Conservation (phyloP, 495 filamentous ascomycete genomes). For the Clohesyomyces aquaticus region DNA sequence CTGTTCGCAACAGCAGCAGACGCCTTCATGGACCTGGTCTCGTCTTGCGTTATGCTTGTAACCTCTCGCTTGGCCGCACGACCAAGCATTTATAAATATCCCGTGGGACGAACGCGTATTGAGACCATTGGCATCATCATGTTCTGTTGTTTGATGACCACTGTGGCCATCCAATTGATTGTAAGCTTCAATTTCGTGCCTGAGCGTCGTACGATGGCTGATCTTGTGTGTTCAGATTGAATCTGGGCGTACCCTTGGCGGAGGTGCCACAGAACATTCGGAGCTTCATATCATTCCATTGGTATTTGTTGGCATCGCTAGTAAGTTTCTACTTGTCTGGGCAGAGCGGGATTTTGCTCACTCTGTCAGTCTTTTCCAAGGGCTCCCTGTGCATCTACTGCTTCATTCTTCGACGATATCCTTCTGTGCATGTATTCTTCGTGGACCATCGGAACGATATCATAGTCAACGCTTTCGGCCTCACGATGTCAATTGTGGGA, state of each 20-base stretch:
- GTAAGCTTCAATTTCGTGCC: slow-evolving; percentile 18
- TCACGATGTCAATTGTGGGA: slow-evolving; percentile 59
- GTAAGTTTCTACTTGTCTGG: slow-evolving; percentile 41
- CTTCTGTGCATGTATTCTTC: slow-evolving; percentile 59
- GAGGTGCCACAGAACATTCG: slow-evolving; percentile 47
- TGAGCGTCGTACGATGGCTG: slow-evolving; percentile 9
- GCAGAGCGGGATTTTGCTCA: slow-evolving; percentile 9
- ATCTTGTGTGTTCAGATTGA: slow-evolving; percentile 48
- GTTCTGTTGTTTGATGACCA: slow-evolving; percentile 63
- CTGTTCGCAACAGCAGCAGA: slow-evolving; percentile 63
- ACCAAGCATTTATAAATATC: slow-evolving; percentile 61
- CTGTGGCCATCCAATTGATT: slow-evolving; percentile 59
- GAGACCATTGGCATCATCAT: slow-evolving; percentile 63
- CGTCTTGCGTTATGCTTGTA: slow-evolving; percentile 59
- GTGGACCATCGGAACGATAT: slow-evolving; percentile 62
- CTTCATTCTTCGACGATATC: slow-evolving; percentile 55
- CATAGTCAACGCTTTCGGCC: slow-evolving; percentile 57
- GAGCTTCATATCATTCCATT: slow-evolving; percentile 56
- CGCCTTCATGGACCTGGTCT: slow-evolving; percentile 64
- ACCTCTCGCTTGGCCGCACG: slow-evolving; percentile 56
- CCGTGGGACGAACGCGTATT: slow-evolving; percentile 59
- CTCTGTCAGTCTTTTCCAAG: slow-evolving; percentile 51
- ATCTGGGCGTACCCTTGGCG: slow-evolving; percentile 53
- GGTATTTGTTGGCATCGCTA: slow-evolving; percentile 57
- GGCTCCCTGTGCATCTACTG: slow-evolving; percentile 58